phyloP scores from a whole-genome alignment of 2,329 filamentous ascomycete species.

The Penicillium frequentans region DNA sequence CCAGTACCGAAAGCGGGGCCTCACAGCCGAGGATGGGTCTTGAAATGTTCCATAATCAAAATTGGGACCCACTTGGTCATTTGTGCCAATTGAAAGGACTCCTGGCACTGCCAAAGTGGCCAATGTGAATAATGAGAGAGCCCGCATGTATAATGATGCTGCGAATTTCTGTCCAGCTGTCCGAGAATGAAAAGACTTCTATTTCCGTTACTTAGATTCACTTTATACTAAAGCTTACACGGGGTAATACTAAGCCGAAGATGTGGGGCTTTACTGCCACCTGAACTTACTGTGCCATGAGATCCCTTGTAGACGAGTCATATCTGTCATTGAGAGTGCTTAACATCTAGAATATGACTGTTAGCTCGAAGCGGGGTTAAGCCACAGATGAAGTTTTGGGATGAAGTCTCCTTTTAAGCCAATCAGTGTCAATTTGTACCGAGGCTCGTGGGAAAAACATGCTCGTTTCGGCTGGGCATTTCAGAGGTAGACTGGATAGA shows the following conservation, averaged over 20 bases:
- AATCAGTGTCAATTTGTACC: background rate
- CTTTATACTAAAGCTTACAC: background rate
- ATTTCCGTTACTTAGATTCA: background rate
- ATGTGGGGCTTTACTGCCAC: background rate
- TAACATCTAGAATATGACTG: background rate
- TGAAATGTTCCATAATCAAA: conserved; percentile 18
- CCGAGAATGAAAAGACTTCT: background rate
- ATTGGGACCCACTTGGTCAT: conserved; percentile 10
- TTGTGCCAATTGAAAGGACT: background rate
- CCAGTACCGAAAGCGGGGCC: conserved; percentile 42
- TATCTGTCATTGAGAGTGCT: background rate
- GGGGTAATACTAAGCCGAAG: background rate
- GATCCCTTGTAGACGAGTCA: background rate
- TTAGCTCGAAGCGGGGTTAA: background rate
- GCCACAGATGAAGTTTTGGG: background rate
- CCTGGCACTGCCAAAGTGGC: background rate
- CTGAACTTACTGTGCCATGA: background rate
- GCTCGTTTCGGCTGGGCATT: background rate
- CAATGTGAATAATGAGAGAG: background rate
- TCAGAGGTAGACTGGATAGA: background rate
- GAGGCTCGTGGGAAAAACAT: background rate
- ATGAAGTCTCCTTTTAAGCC: background rate
- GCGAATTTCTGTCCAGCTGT: background rate
- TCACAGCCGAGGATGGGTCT: conserved; percentile 28
- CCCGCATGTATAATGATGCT: background rate